Evolutionary conservation across 805 yeast species (phyloP).

Genomic region (Lipomyces japonicus): DNA sequence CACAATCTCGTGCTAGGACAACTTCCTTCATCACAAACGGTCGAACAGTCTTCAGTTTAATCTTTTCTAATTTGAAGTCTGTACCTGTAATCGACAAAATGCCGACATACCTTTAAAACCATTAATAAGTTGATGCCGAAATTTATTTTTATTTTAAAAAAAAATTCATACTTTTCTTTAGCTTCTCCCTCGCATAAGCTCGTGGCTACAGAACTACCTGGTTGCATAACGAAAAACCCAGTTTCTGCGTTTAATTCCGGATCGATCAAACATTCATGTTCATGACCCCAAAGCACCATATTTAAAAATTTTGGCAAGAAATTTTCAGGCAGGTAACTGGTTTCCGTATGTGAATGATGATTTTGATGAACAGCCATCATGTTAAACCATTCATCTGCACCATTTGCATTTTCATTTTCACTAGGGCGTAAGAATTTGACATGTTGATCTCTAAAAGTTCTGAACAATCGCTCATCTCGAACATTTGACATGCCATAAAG

Average conservation of each 20-base stretch:
- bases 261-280: conserved; percentile 84
- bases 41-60: conserved; percentile 66
- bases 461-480: conserved; percentile 79
- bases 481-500: conserved; percentile 85
- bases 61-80: conserved; percentile 54
- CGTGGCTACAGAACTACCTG: conserved; percentile 93
- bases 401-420: conserved; percentile 37
- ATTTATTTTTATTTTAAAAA: neutral
- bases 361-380: conserved; percentile 88
- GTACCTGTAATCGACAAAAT: conserved; percentile 61
- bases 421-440: conserved; percentile 76
- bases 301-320: conserved; percentile 79
- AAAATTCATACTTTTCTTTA: conserved; percentile 50
- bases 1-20: conserved; percentile 48
- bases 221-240: conserved; percentile 77
- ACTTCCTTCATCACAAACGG: conserved; percentile 77
- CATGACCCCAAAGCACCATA: conserved; percentile 94
- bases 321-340: conserved; percentile 78
- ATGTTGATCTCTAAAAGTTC: conserved; percentile 74
- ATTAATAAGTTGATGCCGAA: neutral
- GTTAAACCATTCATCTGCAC: conserved; percentile 67
- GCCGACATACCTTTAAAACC: conserved; percentile 44
- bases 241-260: conserved; percentile 52
- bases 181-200: conserved; percentile 83
- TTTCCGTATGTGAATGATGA: conserved; percentile 68